Conservation (phyloP, 768 basidiomycete species). For the Mycena alexandri region DNA sequence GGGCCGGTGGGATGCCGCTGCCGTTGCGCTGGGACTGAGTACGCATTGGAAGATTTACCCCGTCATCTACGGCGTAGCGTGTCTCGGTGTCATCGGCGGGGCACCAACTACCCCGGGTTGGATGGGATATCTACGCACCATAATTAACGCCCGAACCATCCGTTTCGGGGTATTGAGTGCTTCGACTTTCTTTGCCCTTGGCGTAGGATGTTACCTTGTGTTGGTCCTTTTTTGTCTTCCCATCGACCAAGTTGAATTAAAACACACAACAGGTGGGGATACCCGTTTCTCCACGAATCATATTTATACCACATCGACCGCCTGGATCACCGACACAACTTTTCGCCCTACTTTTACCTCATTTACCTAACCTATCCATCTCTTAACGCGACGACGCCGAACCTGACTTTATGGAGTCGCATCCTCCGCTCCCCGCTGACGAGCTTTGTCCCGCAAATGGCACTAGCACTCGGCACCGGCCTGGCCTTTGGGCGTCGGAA, state of each 20-base stretch:
- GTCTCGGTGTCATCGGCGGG: slow-evolving; percentile 67
- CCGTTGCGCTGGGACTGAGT: slow-evolving; percentile 81
- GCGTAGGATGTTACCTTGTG: slow-evolving; percentile 79
- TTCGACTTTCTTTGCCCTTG: slow-evolving; percentile 73
- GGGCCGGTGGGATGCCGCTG: slow-evolving; percentile 73
- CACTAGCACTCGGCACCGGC: slow-evolving; percentile 77
- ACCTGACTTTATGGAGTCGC: slow-evolving; percentile 52
- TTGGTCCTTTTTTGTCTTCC: slow-evolving; percentile 55
- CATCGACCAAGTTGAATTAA: neutral
- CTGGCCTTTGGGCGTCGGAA: slow-evolving; percentile 72
- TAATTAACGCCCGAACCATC: slow-evolving; percentile 65
- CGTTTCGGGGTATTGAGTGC: slow-evolving; percentile 80
- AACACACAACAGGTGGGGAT: slow-evolving; percentile 81
- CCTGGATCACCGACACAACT: slow-evolving; percentile 97
- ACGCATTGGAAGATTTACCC: slow-evolving; percentile 99
- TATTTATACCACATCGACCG: slow-evolving; percentile 94
- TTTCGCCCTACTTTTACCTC: slow-evolving; percentile 97
- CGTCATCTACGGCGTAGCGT: slow-evolving; percentile 87
- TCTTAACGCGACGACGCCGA: slow-evolving; percentile 35
- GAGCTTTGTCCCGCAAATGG: slow-evolving; percentile 88
- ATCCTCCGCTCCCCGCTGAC: slow-evolving; percentile 79
- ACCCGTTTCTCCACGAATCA: slow-evolving; percentile 91
- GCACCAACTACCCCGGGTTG: slow-evolving; percentile 33
- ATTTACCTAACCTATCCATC: slow-evolving; percentile 89
- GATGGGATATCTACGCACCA: slow-evolving; percentile 50